Evolutionary conservation across 257 asterid genomes (phyloP).

Genomic region (Solanum sitiens): DNA sequence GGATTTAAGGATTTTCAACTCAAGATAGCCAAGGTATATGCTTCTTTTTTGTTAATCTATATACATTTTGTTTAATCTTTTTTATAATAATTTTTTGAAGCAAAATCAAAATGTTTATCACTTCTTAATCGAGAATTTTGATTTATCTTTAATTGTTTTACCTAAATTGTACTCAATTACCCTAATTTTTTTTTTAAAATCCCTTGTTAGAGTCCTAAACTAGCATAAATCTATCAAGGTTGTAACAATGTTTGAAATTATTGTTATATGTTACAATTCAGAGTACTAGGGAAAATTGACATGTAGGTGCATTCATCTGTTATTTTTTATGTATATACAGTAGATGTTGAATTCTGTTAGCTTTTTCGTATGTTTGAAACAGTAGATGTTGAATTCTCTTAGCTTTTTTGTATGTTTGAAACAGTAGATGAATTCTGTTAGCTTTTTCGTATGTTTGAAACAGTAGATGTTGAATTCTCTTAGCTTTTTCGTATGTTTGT

Average conservation of each 20-base stretch:
- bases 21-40: conserved; percentile 34
- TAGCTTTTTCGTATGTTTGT: not conserved
- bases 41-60: not conserved
- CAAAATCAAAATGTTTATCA: not conserved
- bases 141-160: not conserved
- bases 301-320: not conserved
- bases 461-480: not conserved
- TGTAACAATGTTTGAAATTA: not conserved
- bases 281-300: not conserved
- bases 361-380: not conserved
- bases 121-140: not conserved
- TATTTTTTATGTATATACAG: not conserved
- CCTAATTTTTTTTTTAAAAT: not conserved
- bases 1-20: conserved; percentile 35
- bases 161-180: not conserved
- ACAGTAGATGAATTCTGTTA: not conserved
- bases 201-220: not conserved
- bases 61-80: not conserved
- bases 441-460: not conserved
- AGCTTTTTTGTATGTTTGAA: not conserved
- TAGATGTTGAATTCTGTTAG: not conserved
- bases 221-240: not conserved
- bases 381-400: not conserved
- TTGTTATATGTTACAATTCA: not conserved
- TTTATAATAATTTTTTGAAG: not conserved